phyloP scores from a whole-genome alignment of 164 flowering plant genomes.

The Kalanchoe fedtschenkoi region DNA sequence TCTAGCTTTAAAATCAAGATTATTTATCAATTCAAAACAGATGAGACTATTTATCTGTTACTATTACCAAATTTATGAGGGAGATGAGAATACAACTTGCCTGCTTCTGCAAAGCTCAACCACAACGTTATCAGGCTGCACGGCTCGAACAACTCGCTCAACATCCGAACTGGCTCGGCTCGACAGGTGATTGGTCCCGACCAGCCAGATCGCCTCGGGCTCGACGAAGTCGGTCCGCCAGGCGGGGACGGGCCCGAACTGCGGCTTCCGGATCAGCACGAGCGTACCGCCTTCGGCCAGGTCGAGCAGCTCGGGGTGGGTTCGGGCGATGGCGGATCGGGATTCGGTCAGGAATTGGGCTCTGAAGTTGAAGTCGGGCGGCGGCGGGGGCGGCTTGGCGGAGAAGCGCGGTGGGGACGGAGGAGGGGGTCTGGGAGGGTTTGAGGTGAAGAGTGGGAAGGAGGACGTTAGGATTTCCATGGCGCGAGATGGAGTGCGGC shows the following conservation, averaged over 20 bases:
- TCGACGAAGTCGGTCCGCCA: slow-evolving; percentile 81
- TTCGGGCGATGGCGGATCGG: slow-evolving; percentile 23
- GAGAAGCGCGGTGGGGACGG: slow-evolving; percentile 21
- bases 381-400: slow-evolving; percentile 83
- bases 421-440: slow-evolving; percentile 14
- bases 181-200: slow-evolving; percentile 68
- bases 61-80: not conserved
- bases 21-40: no score
- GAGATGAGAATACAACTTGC: slow-evolving; percentile 24
- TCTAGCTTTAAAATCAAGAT: no score
- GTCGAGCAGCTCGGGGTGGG: slow-evolving; percentile 62
- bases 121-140: slow-evolving; percentile 82
- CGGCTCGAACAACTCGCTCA: slow-evolving; percentile 54
- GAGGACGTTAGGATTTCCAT: slow-evolving; percentile 30
- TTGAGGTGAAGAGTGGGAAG: slow-evolving; percentile 22
- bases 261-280: slow-evolving; percentile 47
- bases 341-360: slow-evolving; percentile 32
- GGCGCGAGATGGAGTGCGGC: slow-evolving; percentile 6
- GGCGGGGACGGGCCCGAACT: slow-evolving; percentile 70
- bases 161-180: slow-evolving; percentile 46
- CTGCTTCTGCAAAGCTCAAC: slow-evolving; percentile 98
- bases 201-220: slow-evolving; percentile 80
- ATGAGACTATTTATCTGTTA: no score
- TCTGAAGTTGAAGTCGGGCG: slow-evolving; percentile 60
- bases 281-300: slow-evolving; percentile 58